Base-by-base conservation (phyloP, 2,329 filamentous ascomycete species). In the Fusarium decemcellulare region DNA sequence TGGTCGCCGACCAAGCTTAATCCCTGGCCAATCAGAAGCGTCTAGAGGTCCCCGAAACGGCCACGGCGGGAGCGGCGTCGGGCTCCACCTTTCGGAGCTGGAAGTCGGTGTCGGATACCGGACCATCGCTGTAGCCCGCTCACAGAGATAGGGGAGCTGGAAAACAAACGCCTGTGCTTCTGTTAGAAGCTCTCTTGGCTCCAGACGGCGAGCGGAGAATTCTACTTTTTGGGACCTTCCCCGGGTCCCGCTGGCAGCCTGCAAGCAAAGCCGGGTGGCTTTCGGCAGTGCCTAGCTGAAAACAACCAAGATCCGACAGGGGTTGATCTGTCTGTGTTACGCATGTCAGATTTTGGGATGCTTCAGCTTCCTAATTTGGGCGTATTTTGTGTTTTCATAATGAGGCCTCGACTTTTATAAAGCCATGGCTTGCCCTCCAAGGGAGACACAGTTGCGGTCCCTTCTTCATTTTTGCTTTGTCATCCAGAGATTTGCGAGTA, bases 261-360 rank as follows among this genome's bases (percentile, higher is more conserved):
- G 32, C 18, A 37, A 23, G 23, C 23, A 23, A 23, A 23, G 23
- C 23, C 23, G 40, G 32, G 30, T 42, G 30, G 29, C 27, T 34
- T 23, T 32, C 30, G 47, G 36, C n/a, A n/a, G 36, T 15, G 36
- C 36, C 36, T 27, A 36, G 47, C 47, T 50, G 23, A 23, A 23
- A 23, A 23, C 23, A 23, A 23, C 23, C 23, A 23, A 23, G 23
- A 23, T 23, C 23, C 23, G 23, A 23, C 23, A 23, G 23, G 23
- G 23, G 23, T 4, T 23, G 23, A 23, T 23, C 23, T 23, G 47
- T 50, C 47, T 27, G 52, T 55, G 27, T 27, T 34, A 27, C 18
- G 53, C 53, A 47, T 47, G 53, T 56, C 42, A 56, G 53, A 56
- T 56, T 56, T 55, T 56, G 42, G 42, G 16, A 29, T 46, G 53